Base-by-base conservation (phyloP, 768 basidiomycete species). In the Lentinula guzmanii region DNA sequence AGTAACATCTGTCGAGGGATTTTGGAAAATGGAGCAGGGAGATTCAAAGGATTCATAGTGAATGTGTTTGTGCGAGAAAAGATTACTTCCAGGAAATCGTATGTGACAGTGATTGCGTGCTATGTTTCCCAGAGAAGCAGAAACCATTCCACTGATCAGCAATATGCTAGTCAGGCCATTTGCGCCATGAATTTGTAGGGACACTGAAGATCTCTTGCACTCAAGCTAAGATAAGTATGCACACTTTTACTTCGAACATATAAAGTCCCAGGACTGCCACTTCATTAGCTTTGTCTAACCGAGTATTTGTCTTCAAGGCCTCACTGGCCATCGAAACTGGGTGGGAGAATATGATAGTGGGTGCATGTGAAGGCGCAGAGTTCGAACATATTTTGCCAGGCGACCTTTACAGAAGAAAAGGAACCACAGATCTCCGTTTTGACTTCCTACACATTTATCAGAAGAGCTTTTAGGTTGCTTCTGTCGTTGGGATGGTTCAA, bases 381-480 rank as follows among this genome's bases (percentile, higher is more conserved):
- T 37, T 70, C 67, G 39, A 69, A 70, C 1, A 63, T n/a, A 46
- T 70, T 71, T 55, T 72, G 71, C n/a, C 66, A 52, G 11, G 71
- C 67, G 13, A 64, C 64, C 57, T 72, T 70, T 2, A 67, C 54
- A 10, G 71, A 65, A 13, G 70, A 72, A 52, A 72, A 72, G 2
- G 62, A 60, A 1, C 70, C 71, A 3, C 70, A 41, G 31, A 60
- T 41, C 16, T 65, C 60, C 4, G 60, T n/a, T 31, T 63, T 63
- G 28, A 69, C 71, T 43, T 65, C 21, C 46, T 48, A 24, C 4
- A 21, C 9, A 28, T 28, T 28, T n/a, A 13, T 0, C 7, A 48
- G 5, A 6, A 48, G 9, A 24, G 10, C 3, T 13, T n/a, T 43
- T 28, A 28, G 28, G 28, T 28, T 28, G 28, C 28, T 28, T 28